These are phyloP conservation scores for Ceratobasidium sp. DNA, from an alignment of 1,284 basidiomycete genomes.

Conservation along the genomic window DNA sequence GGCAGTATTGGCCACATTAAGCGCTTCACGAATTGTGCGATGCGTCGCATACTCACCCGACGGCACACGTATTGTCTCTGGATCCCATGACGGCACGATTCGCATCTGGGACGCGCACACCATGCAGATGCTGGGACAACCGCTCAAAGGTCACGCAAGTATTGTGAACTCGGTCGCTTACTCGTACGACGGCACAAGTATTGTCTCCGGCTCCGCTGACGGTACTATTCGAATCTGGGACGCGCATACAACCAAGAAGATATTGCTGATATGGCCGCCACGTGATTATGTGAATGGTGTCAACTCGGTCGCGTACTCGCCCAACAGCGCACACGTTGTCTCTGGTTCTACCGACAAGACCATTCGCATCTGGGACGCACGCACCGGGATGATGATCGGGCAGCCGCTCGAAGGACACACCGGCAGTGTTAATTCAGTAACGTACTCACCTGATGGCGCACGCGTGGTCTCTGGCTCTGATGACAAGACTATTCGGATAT, in stretches of 20 bases:
- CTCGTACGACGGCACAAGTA: not conserved
- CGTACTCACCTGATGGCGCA: conserved; percentile 41
- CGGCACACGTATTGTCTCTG: not conserved
- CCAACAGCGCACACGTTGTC: no score
- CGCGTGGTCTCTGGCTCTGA: no score
- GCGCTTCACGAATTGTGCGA: not conserved
- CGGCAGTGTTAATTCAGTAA: not conserved
- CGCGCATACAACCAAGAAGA: no score
- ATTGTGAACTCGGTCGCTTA: not conserved
- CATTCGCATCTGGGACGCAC: conserved; percentile 35
- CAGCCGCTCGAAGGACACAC: conserved; percentile 41
- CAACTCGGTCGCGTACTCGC: no score
- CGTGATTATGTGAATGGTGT: no score
- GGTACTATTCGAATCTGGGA: conserved; percentile 2
- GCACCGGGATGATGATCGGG: not conserved
- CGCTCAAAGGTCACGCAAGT: conserved; percentile 2
- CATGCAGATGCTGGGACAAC: not conserved
- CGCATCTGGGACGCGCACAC: not conserved
- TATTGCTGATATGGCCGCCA: no score
- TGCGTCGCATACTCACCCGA: conserved; percentile 21
- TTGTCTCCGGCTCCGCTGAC: not conserved
- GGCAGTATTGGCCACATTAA: not conserved
- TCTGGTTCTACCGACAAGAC: no score
- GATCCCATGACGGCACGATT: conserved; percentile 26
- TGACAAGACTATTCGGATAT: conserved; percentile 33